phyloP scores from a whole-genome alignment of 768 basidiomycete genomes.

The Panaeolus papilionaceus region DNA sequence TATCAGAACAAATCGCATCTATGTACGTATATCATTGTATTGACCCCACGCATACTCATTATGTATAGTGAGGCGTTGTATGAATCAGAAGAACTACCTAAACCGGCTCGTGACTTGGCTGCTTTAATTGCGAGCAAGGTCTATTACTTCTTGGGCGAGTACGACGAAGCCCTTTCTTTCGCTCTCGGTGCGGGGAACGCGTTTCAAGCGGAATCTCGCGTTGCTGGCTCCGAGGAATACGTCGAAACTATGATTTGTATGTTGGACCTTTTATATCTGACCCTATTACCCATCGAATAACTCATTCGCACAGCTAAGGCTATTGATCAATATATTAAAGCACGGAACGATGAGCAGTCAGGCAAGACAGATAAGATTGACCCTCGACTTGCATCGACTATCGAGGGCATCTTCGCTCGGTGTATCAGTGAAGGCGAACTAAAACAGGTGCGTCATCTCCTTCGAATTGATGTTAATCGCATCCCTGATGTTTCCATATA shows the following conservation, averaged over 20 bases:
- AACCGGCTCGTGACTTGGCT: constrained; percentile 79
- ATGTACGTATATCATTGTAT: constrained; percentile 64
- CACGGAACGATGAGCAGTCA: constrained; percentile 63
- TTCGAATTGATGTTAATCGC: constrained; percentile 17
- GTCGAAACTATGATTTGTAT: constrained; percentile 93
- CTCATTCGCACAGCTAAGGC: constrained; percentile 73
- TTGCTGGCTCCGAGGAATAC: constrained; percentile 78
- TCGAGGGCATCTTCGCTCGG: constrained; percentile 87
- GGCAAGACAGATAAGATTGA: constrained; percentile 71
- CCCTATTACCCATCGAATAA: background rate
- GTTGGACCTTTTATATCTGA: constrained; percentile 38
- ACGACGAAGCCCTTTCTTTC: constrained; percentile 95
- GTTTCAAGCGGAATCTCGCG: constrained; percentile 78
- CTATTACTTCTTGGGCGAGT: constrained; percentile 95
- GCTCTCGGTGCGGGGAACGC: constrained; percentile 89
- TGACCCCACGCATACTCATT: background rate
- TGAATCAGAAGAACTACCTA: constrained; percentile 79
- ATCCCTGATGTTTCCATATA: constrained; percentile 35
- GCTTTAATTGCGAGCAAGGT: constrained; percentile 97
- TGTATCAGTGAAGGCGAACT: constrained; percentile 90
- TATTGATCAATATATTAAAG: constrained; percentile 90
- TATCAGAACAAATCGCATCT: constrained; percentile 89
- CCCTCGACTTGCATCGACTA: constrained; percentile 78
- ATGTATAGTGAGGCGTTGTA: constrained; percentile 82
- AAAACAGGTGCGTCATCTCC: constrained; percentile 69